phyloP scores from a whole-genome alignment of 1,139 yeast species.

The Schwanniomyces etchellsii region DNA sequence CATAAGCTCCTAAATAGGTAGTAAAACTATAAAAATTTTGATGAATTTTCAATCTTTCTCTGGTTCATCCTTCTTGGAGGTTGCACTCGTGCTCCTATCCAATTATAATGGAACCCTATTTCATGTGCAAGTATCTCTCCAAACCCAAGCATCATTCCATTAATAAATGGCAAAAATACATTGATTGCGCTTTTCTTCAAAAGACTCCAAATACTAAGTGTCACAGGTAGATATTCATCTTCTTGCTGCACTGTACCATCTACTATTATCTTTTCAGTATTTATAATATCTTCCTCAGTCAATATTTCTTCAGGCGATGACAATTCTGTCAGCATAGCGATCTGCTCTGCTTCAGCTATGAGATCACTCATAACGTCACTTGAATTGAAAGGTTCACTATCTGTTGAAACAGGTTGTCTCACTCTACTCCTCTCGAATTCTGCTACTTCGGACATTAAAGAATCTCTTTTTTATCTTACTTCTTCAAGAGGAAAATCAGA shows the following conservation, averaged over 20 bases:
- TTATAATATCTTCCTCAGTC: constrained; percentile 14
- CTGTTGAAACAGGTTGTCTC: no score
- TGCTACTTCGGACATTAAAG: no score
- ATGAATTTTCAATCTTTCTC: constrained; percentile 8
- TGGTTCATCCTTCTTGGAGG: constrained; percentile 30
- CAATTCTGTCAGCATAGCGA: constrained; percentile 5
- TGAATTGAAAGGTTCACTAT: no score
- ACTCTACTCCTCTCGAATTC: no score
- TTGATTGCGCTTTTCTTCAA: constrained; percentile 60
- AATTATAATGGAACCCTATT: constrained; percentile 72
- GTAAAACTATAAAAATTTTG: neutral
- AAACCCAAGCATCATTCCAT: constrained; percentile 94
- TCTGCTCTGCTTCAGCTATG: constrained; percentile 5
- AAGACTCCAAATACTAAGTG: constrained; percentile 27
- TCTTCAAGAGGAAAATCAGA: no score
- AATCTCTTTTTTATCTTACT: no score
- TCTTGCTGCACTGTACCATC: no score
- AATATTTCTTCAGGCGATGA: constrained; percentile 8
- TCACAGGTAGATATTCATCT: constrained; percentile 1
- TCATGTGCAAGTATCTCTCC: constrained; percentile 96
- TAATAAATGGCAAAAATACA: constrained; percentile 77
- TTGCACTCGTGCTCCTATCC: constrained; percentile 68
- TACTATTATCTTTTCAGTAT: constrained; percentile 17
- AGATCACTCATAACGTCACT: no score
- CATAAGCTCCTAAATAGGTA: neutral